These are phyloP conservation scores for Ophiostoma populinum DNA, from an alignment of 2,329 filamentous ascomycete genomes.

Conservation along the genomic window DNA sequence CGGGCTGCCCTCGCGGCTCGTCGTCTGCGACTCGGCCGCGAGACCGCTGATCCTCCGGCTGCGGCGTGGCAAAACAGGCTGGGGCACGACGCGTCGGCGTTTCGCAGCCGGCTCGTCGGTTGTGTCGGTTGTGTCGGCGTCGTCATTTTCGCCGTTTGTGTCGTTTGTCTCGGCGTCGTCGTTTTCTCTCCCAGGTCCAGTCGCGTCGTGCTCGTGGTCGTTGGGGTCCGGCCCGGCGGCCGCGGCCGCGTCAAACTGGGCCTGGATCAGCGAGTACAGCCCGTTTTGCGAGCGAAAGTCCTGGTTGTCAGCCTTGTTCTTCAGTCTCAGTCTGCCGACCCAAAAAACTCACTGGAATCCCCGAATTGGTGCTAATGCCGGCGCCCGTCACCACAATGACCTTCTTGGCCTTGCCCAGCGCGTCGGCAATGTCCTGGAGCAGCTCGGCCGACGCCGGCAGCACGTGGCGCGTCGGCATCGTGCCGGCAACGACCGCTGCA, in stretches of 20 bases:
- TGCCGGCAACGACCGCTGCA: slow-evolving; percentile 10
- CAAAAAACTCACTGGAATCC: slow-evolving; percentile 49
- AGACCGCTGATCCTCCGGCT: too few relatives aligned
- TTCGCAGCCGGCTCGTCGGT: too few relatives aligned
- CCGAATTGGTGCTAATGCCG: slow-evolving; percentile 60
- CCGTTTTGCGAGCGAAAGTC: slow-evolving; percentile 59
- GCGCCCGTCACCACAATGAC: slow-evolving; percentile 57
- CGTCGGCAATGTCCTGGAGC: slow-evolving; percentile 48
- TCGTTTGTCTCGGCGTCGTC: background rate
- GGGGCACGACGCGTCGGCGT: too few relatives aligned
- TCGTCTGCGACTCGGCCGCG: slow-evolving; percentile 7
- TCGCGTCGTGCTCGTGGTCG: too few relatives aligned
- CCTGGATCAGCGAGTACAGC: slow-evolving; percentile 54
- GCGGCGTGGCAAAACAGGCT: too few relatives aligned
- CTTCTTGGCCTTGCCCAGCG: slow-evolving; percentile 46
- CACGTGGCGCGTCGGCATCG: slow-evolving; percentile 43
- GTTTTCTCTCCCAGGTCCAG: background rate
- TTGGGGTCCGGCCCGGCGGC: too few relatives aligned
- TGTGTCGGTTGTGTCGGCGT: too few relatives aligned
- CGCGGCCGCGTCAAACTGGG: slow-evolving; percentile 41
- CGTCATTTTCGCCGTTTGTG: background rate
- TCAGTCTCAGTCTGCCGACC: too few relatives aligned
- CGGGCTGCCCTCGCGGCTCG: slow-evolving; percentile 1
- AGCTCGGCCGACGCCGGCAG: slow-evolving; percentile 30
- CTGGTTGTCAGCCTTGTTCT: too few relatives aligned